Conservation (phyloP, 148 eudicot genomes). For the Selenicereus undatus region DNA sequence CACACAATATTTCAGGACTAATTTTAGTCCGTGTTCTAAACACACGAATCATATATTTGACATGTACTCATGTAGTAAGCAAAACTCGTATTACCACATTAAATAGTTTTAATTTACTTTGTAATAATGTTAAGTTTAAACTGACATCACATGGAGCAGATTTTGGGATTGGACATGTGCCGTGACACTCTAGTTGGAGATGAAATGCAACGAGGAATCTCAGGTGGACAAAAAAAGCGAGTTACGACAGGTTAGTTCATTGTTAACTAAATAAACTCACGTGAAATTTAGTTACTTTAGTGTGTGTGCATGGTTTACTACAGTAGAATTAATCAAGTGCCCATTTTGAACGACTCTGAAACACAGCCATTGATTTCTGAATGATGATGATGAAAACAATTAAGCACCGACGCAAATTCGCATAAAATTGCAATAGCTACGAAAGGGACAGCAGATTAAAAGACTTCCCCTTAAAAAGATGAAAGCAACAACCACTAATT, state of each 20-base stretch:
- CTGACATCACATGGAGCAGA: constrained; percentile 33
- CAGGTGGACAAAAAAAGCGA: constrained; percentile 95
- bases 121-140: not conserved
- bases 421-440: not conserved
- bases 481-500: not conserved
- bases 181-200: constrained; percentile 95
- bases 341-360: not conserved
- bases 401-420: not conserved
- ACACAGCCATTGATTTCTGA: not conserved
- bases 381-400: not conserved
- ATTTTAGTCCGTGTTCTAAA: too few species aligned
- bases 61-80: not conserved
- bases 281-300: too few species aligned
- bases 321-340: not conserved
- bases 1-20: too few species aligned
- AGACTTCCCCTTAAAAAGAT: not conserved
- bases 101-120: not conserved
- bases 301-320: too few species aligned
- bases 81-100: too few species aligned
- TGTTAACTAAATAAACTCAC: too few species aligned
- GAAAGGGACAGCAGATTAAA: not conserved
- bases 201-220: constrained; percentile 86
- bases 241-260: constrained; percentile 73
- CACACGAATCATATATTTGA: too few species aligned
- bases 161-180: constrained; percentile 86